Percentiles rank a stretch among this genome's conserved stretches.
phyloP scores from a whole-genome alignment of 2,329 filamentous ascomycete species.

The Zelopaecilomyces penicillatus region DNA sequence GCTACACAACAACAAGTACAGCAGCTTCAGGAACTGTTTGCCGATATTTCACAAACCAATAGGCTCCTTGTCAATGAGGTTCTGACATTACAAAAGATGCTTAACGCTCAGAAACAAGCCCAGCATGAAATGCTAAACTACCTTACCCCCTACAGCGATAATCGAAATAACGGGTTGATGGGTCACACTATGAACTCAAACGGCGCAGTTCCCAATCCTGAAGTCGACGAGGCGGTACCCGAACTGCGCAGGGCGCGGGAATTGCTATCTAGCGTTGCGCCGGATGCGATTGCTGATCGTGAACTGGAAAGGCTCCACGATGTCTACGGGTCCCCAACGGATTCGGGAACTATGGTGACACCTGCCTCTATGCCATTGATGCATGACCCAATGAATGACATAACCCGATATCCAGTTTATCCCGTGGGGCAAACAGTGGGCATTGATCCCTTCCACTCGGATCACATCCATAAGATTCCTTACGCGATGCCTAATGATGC shows the following conservation, averaged over 20 bases:
- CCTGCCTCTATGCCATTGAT: constrained; percentile 37
- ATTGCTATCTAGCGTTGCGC: constrained; percentile 43
- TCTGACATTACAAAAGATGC: constrained; percentile 50
- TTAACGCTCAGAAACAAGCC: constrained; percentile 49
- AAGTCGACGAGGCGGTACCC: constrained; percentile 41
- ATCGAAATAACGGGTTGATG: constrained; percentile 29
- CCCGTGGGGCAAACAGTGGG: constrained; percentile 84
- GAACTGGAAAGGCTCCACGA: constrained; percentile 49
- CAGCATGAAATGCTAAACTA: constrained; percentile 50
- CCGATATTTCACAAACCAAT: constrained; percentile 62
- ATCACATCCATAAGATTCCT: constrained; percentile 90
- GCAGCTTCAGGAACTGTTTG: constrained; percentile 74
- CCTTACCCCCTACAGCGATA: constrained; percentile 41
- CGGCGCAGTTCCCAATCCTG: constrained; percentile 30
- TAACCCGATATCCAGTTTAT: constrained; percentile 64
- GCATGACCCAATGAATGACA: constrained; percentile 47
- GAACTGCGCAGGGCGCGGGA: constrained; percentile 50
- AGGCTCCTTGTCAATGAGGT: constrained; percentile 55
- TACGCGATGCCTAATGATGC: constrained; percentile 63
- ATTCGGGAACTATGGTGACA: constrained; percentile 38
- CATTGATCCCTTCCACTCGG: constrained; percentile 89
- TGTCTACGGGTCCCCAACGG: constrained; percentile 45
- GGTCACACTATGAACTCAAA: constrained; percentile 24
- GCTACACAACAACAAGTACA: constrained; percentile 92
- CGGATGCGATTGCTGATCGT: constrained; percentile 44